A percentile compares a stretch with the other conserved stretches of the same genome.
These are phyloP conservation scores for Arachnomyces sp. DNA, from an alignment of 2,329 filamentous ascomycete species.

Conservation along the genomic window DNA sequence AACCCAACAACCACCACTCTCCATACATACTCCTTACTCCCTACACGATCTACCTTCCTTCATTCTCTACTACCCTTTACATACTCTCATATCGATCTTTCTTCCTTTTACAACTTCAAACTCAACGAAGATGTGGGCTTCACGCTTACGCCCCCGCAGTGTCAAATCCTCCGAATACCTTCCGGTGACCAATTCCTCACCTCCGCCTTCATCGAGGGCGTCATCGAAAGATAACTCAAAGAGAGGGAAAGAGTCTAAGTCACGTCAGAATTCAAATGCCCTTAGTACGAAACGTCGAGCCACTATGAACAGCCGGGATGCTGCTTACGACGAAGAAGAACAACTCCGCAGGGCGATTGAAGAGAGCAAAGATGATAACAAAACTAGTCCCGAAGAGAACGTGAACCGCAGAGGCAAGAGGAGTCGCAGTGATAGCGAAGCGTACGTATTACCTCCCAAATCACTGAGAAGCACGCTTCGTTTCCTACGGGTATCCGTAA, in stretches of 20 bases:
- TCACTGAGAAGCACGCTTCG: too few relatives aligned
- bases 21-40: background rate
- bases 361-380: conserved; percentile 79
- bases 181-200: conserved; percentile 48
- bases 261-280: conserved; percentile 44
- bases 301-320: conserved; percentile 94
- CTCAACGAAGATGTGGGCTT: conserved; percentile 8
- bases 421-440: conserved; percentile 83
- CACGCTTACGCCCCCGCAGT: conserved; percentile 37
- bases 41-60: too few relatives aligned
- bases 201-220: conserved; percentile 36
- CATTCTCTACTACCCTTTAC: background rate
- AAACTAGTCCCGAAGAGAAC: conserved; percentile 46
- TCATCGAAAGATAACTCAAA: conserved; percentile 34
- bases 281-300: conserved; percentile 74
- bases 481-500: too few relatives aligned
- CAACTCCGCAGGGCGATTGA: conserved; percentile 83
- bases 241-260: conserved; percentile 34
- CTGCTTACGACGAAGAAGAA: conserved; percentile 92
- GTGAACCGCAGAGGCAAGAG: conserved; percentile 66
- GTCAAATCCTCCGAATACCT: conserved; percentile 58
- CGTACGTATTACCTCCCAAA: conserved; percentile 55
- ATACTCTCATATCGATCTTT: conserved; percentile 1
- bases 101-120: background rate
- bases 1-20: too few relatives aligned